Evolutionary conservation across 352 stramenopile species (phyloP).

Genomic region (Nothophytophthora sp.): DNA sequence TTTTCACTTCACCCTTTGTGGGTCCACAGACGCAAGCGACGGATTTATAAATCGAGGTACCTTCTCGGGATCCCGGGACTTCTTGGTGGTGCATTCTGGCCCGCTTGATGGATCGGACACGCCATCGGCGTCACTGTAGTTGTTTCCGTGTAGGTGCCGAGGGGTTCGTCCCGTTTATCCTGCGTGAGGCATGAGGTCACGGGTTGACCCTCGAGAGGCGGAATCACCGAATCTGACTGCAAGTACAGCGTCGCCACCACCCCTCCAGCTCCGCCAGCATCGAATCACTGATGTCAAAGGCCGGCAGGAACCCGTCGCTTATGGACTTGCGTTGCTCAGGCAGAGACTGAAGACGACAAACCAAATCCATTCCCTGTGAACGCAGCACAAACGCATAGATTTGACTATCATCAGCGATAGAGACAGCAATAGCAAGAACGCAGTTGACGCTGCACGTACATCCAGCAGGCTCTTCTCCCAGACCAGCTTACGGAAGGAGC

Average conservation of each 20-base stretch:
- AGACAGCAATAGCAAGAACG: too few relatives aligned
- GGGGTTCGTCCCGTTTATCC: conserved; percentile 2
- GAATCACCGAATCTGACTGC: conserved; percentile 10
- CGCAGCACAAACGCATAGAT: neutral
- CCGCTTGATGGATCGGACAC: conserved; percentile 13
- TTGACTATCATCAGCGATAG: too few relatives aligned
- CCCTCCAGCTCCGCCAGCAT: conserved; percentile 10
- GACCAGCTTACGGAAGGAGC: conserved; percentile 7
- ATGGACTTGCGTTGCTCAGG: conserved; percentile 5
- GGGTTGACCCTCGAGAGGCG: neutral
- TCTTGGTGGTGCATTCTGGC: conserved; percentile 10
- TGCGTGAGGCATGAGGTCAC: conserved; percentile 2
- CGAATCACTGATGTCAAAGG: conserved; percentile 8
- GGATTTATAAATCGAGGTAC: conserved; percentile 14
- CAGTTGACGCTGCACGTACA: conserved; percentile 8
- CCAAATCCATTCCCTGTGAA: conserved; percentile 11
- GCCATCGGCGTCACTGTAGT: conserved; percentile 14
- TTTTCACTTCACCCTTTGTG: too few relatives aligned
- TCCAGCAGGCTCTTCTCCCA: conserved; percentile 9
- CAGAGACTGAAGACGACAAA: too few relatives aligned
- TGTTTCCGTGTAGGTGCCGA: conserved; percentile 18
- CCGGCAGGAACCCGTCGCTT: neutral
- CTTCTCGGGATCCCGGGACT: conserved; percentile 15
- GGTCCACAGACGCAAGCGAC: neutral
- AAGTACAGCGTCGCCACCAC: conserved; percentile 1